Evolutionary conservation across 2,329 filamentous ascomycete species (phyloP).

Genomic region (Ophiocordyceps camponoti-rufipedis): DNA sequence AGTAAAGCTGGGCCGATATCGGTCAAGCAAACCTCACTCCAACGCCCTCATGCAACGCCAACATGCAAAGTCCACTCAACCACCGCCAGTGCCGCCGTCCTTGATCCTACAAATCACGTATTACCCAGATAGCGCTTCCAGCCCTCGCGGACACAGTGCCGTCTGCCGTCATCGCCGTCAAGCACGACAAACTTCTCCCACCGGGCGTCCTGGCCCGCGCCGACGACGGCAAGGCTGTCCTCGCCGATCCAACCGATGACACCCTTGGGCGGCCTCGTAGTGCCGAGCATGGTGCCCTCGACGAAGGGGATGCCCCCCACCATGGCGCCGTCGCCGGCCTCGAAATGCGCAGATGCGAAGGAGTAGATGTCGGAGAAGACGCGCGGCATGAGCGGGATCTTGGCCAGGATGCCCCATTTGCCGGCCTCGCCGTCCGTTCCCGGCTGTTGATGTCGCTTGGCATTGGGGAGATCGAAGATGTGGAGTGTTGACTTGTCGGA

Average conservation of each 20-base stretch:
- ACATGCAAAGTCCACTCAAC: background rate
- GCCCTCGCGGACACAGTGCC: slow-evolving; percentile 50
- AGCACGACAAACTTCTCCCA: slow-evolving; percentile 76
- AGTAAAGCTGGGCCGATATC: background rate
- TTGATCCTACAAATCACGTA: slow-evolving; percentile 7
- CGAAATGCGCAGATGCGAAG: slow-evolving; percentile 63
- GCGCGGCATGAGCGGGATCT: slow-evolving; percentile 67
- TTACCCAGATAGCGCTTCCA: slow-evolving; percentile 61
- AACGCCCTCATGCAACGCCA: slow-evolving; percentile 1
- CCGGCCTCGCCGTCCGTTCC: slow-evolving; percentile 32
- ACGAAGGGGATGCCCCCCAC: slow-evolving; percentile 24
- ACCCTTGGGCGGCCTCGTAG: slow-evolving; percentile 53
- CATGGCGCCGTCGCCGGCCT: slow-evolving; percentile 57
- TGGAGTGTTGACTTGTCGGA: slow-evolving; percentile 95
- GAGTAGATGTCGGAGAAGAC: slow-evolving; percentile 84
- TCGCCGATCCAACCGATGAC: slow-evolving; percentile 72
- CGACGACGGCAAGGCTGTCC: slow-evolving; percentile 54
- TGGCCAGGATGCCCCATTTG: slow-evolving; percentile 75
- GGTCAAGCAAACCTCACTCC: background rate
- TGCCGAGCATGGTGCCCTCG: slow-evolving; percentile 27
- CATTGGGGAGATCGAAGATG: slow-evolving; percentile 67
- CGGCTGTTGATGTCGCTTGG: slow-evolving; percentile 18
- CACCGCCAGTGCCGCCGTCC: background rate
- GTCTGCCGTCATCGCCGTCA: slow-evolving; percentile 49
- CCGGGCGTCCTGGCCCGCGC: slow-evolving; percentile 59